phyloP scores from a whole-genome alignment of 805 yeast species.

The Metschnikowia peoriensis region DNA sequence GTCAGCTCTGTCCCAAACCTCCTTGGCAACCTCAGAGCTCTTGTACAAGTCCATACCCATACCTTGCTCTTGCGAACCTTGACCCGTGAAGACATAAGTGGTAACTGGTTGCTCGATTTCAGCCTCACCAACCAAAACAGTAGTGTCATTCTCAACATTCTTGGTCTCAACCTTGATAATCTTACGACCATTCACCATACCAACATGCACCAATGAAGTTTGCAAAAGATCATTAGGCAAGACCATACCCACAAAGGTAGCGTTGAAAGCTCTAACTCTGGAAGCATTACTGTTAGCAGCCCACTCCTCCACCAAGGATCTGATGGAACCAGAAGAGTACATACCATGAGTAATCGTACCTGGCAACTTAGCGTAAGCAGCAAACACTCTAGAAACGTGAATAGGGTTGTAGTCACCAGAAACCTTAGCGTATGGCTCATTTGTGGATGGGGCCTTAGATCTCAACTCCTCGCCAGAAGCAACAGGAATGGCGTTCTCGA shows the following conservation, averaged over 20 bases:
- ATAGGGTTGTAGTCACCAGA: constrained; percentile 99
- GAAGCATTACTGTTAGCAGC: constrained; percentile 97
- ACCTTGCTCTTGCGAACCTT: constrained; percentile 99
- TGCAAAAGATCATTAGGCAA: constrained; percentile 89
- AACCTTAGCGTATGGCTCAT: constrained; percentile 94
- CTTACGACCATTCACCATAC: constrained; percentile 99
- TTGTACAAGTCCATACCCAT: constrained; percentile 99
- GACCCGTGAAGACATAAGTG: constrained; percentile 97
- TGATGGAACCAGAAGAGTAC: constrained; percentile 95
- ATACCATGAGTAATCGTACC: constrained; percentile 99
- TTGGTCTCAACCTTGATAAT: constrained; percentile 87
- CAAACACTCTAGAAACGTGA: constrained; percentile 93
- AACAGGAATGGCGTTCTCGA: constrained; percentile 89
- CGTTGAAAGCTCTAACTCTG: constrained; percentile 91
- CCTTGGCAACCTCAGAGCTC: constrained; percentile 85
- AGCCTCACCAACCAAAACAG: constrained; percentile 91
- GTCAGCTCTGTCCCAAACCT: constrained; percentile 98
- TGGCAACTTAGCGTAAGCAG: constrained; percentile 88
- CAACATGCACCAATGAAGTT: constrained; percentile 89
- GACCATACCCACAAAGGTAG: constrained; percentile 94
- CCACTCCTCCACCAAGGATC: constrained; percentile 95
- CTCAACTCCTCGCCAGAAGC: constrained; percentile 60
- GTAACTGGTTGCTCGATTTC: constrained; percentile 98
- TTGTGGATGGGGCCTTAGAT: constrained; percentile 88
- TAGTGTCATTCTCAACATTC: constrained; percentile 73